Percentiles rank a stretch among this genome's conserved stretches.
Evolutionary conservation across 164 flowering plant species (phyloP).

Genomic region (Houttuynia cordata): DNA sequence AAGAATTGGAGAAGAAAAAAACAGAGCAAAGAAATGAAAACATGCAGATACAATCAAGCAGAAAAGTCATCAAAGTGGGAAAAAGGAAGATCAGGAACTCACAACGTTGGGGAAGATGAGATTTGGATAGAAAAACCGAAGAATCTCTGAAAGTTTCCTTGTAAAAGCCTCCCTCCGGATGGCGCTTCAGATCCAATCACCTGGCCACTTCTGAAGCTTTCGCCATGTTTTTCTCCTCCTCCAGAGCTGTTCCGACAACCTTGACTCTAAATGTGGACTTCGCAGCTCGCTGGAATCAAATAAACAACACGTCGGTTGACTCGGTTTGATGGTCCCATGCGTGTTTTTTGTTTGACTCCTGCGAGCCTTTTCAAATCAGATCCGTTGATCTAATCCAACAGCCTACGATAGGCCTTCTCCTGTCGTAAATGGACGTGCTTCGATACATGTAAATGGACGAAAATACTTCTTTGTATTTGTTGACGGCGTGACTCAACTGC

Average conservation of each 20-base stretch:
- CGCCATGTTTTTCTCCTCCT: constrained; percentile 7
- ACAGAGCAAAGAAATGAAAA: not conserved
- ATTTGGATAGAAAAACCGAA: constrained; percentile 50
- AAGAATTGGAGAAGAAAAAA: not conserved
- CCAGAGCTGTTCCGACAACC: not conserved
- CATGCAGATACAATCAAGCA: not conserved
- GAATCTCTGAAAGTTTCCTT: constrained; percentile 68
- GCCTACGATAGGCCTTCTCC: no score
- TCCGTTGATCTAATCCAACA: no score
- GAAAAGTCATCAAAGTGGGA: not conserved
- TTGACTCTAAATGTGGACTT: no score
- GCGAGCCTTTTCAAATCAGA: no score
- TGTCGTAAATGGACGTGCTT: no score
- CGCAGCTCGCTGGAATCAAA: no score
- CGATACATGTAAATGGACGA: no score
- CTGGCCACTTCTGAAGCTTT: constrained; percentile 38
- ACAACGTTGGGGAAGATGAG: constrained; percentile 64
- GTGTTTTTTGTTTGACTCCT: no score
- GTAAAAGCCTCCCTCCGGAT: constrained; percentile 78
- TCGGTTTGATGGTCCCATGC: no score
- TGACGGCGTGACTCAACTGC: no score
- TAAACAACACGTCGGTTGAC: no score
- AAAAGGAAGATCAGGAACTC: constrained; percentile 9
- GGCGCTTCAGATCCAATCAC: constrained; percentile 49
- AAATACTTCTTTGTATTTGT: no score